Evolutionary conservation across 768 basidiomycete genomes (phyloP).

Genomic region (Agaricus sinodeliciosus): DNA sequence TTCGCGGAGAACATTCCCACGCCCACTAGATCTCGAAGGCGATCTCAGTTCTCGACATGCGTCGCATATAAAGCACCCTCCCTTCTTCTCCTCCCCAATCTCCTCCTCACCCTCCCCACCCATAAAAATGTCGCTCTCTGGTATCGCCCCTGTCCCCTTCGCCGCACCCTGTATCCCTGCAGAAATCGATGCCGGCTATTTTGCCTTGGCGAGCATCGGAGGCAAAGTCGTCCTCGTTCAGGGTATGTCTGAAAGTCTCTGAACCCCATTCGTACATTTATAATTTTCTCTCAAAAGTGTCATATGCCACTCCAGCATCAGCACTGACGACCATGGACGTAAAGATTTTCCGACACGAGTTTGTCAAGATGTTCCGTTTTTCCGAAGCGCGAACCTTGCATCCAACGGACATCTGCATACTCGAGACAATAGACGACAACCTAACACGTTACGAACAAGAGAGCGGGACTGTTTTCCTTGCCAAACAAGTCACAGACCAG

Average conservation of each 20-base stretch:
- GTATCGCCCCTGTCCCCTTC: conserved; percentile 1
- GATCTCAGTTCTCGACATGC: conserved; percentile 15
- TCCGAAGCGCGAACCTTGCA: conserved; percentile 38
- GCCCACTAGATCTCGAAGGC: neutral
- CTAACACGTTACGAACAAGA: conserved; percentile 51
- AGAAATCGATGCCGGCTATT: conserved; percentile 27
- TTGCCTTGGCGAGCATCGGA: conserved; percentile 53
- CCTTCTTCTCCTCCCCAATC: conserved; percentile 27
- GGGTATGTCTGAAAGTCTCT: conserved; percentile 38
- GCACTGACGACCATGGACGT: conserved; percentile 40
- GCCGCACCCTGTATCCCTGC: conserved; percentile 22
- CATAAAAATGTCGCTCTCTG: conserved; percentile 7
- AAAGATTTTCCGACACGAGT: conserved; percentile 56
- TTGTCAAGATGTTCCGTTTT: conserved; percentile 59
- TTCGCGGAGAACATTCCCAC: too few relatives aligned
- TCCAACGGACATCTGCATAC: conserved; percentile 42
- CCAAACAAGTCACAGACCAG: conserved; percentile 41
- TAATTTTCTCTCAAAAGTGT: conserved; percentile 21
- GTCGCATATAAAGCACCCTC: conserved; percentile 31
- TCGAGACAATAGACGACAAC: conserved; percentile 43
- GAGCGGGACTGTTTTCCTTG: conserved; percentile 52
- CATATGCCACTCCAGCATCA: conserved; percentile 32
- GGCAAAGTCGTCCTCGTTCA: conserved; percentile 57
- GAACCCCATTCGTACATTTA: conserved; percentile 2
- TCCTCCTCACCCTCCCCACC: conserved; percentile 1